phyloP scores from a whole-genome alignment of 768 basidiomycete species.

The Termitomyces sp. region DNA sequence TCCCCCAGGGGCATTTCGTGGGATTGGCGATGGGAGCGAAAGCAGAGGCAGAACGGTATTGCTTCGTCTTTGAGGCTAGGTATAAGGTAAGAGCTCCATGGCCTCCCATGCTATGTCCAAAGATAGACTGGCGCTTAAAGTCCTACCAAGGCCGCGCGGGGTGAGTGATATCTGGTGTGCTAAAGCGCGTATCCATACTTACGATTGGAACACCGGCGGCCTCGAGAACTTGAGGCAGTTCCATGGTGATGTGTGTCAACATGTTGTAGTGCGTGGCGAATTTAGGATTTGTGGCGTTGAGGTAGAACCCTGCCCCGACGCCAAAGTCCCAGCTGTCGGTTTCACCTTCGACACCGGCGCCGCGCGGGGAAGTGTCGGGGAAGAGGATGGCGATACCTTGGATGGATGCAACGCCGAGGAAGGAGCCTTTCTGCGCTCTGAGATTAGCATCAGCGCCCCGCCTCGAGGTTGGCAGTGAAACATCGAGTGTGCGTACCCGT shows the following conservation, averaged over 20 bases:
- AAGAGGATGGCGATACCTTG: conserved; percentile 90
- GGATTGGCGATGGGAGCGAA: conserved; percentile 89
- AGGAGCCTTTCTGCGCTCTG: conserved; percentile 91
- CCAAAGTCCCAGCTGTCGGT: conserved; percentile 87
- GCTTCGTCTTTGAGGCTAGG: conserved; percentile 63
- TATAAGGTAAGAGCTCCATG: conserved; percentile 93
- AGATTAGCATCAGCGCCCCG: background rate
- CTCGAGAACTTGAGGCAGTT: conserved; percentile 78
- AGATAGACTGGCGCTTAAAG: conserved; percentile 76
- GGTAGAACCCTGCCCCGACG: conserved; percentile 93
- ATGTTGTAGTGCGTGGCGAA: conserved; percentile 82
- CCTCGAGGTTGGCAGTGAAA: background rate
- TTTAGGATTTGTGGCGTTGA: conserved; percentile 80
- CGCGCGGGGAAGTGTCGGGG: conserved; percentile 94
- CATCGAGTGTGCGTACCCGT: conserved; percentile 49
- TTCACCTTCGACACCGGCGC: conserved; percentile 82
- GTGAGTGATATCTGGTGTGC: background rate
- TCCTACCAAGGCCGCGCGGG: conserved; percentile 46
- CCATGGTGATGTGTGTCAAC: conserved; percentile 78
- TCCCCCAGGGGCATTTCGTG: conserved; percentile 82
- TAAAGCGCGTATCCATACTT: conserved; percentile 19
- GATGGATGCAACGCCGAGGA: conserved; percentile 78
- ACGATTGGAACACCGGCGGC: conserved; percentile 76
- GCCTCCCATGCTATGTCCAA: conserved; percentile 98
- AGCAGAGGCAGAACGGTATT: conserved; percentile 84